Evolutionary conservation across 1,139 yeast species (phyloP), one percentile per base, ranked within the genome.

Genomic region (Kodamaea sp.): DNA sequence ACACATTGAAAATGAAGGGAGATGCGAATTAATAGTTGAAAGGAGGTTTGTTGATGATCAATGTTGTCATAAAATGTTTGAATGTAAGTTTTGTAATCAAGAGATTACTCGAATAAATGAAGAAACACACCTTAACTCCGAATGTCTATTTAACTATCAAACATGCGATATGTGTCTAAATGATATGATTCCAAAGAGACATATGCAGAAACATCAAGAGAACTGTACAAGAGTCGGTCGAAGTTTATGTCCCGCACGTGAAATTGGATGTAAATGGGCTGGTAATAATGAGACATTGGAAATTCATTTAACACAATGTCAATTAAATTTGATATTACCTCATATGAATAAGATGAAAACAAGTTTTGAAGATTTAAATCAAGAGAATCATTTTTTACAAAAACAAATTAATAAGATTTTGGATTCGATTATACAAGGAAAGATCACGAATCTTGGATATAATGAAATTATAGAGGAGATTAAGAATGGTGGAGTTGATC

Each of bases 361-460:
- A 8, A 40, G 47, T 34, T 37, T 47, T 28, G 43, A 38, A n/a
- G 29, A 36, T 5, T 34, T 45, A 9, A 40, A 42, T n/a, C 32
- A 33, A 2, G 58, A 55, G 24, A 55, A 70, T 40, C 40, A 39
- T n/a, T 58, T 54, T 37, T 50, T 70, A 29, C 75, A 69, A 40
- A 49, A 56, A 25, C 80, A 75, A 49, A 60, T 77, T 32, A 65
- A 73, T 35, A 66, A 65, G 39, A 68, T 77, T 3, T 56, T 76
- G 44, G 73, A 71, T 48, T 70, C 75, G 36, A 63, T 75, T 6
- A 61, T 72, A 4, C 79, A 70, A 44, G 81, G 81, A 1, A 74
- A 69, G 47, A 57, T 76, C 26, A 70, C 79, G 6, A 76, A 76
- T 47, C 53, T 75, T 20, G 81, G 81, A 0, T 74, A 72, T 47